phyloP scores from a whole-genome alignment of 768 basidiomycete species.

The Clathrus columnatus region DNA sequence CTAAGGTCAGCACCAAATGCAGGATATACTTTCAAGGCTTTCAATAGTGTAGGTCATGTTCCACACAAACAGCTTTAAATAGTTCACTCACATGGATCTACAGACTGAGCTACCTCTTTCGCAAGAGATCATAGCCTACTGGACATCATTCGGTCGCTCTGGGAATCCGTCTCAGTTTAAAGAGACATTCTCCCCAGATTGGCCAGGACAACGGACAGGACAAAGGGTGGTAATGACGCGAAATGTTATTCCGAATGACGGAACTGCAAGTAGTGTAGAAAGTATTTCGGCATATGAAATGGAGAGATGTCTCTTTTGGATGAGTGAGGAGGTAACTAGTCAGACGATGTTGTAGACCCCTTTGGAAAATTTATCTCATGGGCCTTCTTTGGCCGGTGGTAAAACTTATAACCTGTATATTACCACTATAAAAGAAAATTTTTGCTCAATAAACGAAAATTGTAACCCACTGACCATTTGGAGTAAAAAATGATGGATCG shows the following conservation, averaged over 20 bases:
- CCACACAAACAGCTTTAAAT: background rate
- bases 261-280: conserved; percentile 24
- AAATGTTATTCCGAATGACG: conserved; percentile 1
- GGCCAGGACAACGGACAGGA: conserved; percentile 4
- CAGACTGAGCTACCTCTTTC: conserved; percentile 32
- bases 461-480: background rate
- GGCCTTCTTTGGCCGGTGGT: too few species aligned
- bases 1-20: conserved; percentile 20
- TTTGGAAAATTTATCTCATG: too few species aligned
- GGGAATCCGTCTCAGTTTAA: conserved; percentile 14
- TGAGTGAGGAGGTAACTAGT: conserved; percentile 27
- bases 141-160: conserved; percentile 33
- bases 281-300: conserved; percentile 23
- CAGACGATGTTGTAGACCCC: conserved; percentile 26
- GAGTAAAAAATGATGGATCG: too few species aligned
- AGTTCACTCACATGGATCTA: background rate
- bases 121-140: conserved; percentile 33
- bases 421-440: too few species aligned
- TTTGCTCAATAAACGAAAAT: too few species aligned
- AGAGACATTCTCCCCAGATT: conserved; percentile 13
- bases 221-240: conserved; percentile 7
- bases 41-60: conserved; percentile 25
- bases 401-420: too few species aligned
- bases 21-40: conserved; percentile 28
- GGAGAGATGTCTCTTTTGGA: conserved; percentile 34